These are phyloP conservation scores for Xylaria sp. DNA, from an alignment of 2,329 filamentous ascomycete genomes.

Conservation along the genomic window DNA sequence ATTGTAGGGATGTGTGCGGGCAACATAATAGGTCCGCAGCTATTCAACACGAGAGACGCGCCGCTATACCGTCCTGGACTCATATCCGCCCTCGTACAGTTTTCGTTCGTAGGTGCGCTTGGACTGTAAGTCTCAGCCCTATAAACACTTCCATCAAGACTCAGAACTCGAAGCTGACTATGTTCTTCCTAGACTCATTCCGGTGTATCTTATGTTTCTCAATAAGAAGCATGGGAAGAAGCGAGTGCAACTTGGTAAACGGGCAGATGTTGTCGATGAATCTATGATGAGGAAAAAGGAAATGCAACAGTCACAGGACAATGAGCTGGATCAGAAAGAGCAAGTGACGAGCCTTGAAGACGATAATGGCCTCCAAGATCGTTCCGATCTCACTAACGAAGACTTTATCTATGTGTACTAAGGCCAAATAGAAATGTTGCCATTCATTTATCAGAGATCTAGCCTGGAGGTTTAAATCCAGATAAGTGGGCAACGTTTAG, in stretches of 20 bases:
- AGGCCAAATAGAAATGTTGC: not conserved
- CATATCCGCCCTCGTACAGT: slow-evolving; percentile 68
- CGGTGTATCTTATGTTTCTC: slow-evolving; percentile 57
- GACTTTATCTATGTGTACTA: slow-evolving; percentile 67
- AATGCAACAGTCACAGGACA: slow-evolving; percentile 47
- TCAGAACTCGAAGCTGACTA: slow-evolving; percentile 8
- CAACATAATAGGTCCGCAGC: slow-evolving; percentile 72
- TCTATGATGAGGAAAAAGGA: slow-evolving; percentile 51
- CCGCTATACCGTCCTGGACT: slow-evolving; percentile 68
- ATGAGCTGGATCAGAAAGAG: slow-evolving; percentile 50
- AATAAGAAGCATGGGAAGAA: slow-evolving; percentile 60
- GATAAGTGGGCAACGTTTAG: too few species aligned
- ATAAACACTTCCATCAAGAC: slow-evolving; percentile 42
- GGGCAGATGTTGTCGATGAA: slow-evolving; percentile 60
- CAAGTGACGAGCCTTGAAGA: slow-evolving; percentile 48
- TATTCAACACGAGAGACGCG: slow-evolving; percentile 69
- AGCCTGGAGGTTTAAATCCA: too few species aligned
- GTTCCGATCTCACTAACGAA: slow-evolving; percentile 74
- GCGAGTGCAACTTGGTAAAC: slow-evolving; percentile 62
- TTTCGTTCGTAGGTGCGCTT: slow-evolving; percentile 65
- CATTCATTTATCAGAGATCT: too few species aligned
- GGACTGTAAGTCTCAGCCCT: slow-evolving; percentile 42
- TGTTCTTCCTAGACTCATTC: slow-evolving; percentile 41
- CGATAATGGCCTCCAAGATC: slow-evolving; percentile 65
- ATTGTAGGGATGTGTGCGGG: slow-evolving; percentile 71